A percentile compares a stretch with the other conserved stretches of the same genome.
phyloP scores from a whole-genome alignment of 2,329 filamentous ascomycete genomes.

The Plectosphaerella plurivora region DNA sequence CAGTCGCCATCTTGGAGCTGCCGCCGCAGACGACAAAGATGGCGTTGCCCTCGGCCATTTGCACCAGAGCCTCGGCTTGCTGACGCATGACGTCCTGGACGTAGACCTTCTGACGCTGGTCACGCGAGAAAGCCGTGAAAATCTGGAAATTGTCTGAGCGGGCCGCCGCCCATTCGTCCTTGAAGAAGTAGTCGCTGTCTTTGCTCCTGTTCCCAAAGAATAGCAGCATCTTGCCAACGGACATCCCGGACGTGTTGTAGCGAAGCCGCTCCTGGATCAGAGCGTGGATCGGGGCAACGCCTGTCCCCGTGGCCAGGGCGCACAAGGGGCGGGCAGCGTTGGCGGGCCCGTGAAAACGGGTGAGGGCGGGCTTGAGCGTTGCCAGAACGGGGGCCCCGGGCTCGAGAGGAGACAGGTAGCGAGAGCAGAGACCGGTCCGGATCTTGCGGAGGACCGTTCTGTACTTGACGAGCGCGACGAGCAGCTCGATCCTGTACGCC shows the following conservation, averaged over 20 bases:
- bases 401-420: constrained; percentile 68
- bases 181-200: constrained; percentile 75
- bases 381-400: constrained; percentile 56
- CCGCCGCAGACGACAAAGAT: constrained; percentile 53
- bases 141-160: constrained; percentile 15
- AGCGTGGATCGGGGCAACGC: constrained; percentile 77
- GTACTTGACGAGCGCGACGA: constrained; percentile 88
- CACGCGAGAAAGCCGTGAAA: constrained; percentile 44
- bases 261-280: constrained; percentile 69
- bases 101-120: constrained; percentile 45
- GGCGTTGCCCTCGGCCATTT: constrained; percentile 31
- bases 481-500: constrained; percentile 56
- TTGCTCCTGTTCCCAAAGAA: constrained; percentile 83
- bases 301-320: constrained; percentile 80
- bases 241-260: constrained; percentile 14
- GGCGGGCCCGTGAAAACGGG: constrained; percentile 32
- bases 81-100: constrained; percentile 50
- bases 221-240: constrained; percentile 42
- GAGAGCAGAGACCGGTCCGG: constrained; percentile 83
- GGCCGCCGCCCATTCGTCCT: constrained; percentile 60
- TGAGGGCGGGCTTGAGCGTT: constrained; percentile 45
- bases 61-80: constrained; percentile 30
- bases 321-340: constrained; percentile 55
- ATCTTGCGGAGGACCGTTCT: constrained; percentile 80
- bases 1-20: constrained; percentile 53